Evolutionary conservation across 306 rosid species (phyloP), one percentile per base, ranked within the genome.

Genomic region (Cicer pinnatifidum): DNA sequence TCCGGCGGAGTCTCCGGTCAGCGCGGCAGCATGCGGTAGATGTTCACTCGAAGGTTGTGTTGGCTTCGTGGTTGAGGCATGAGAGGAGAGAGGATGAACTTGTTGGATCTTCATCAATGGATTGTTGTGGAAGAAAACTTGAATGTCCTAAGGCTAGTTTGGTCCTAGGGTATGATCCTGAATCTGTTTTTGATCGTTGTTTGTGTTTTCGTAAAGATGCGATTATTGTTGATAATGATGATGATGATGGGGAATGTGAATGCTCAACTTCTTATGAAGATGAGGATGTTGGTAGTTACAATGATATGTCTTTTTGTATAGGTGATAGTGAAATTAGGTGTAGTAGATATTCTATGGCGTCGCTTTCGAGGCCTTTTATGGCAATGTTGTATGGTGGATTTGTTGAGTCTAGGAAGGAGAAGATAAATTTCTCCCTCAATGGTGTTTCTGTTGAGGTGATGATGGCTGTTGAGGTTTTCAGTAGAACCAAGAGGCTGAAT

Each of bases 21-120:
- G 97, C 90, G 0, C 78, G 97, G 37, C 85, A 86, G 53, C 92
- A 92, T 17, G 93, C 97, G 0, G 85, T 83, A 38, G 89, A 90
- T 33, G 92, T 90, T 9, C 94, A 90, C 38, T 11, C 81, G 2
- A 92, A 92, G 83, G 76, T 90, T 6, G 96, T 92, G 56, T 77
- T 92, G 1, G 83, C 88, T 0, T 80, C 96, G 2, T 90, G 96
- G 97, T 52, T 92, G 58, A 61, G 97, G 77, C 83, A 75, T 52
- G 97, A 90, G 82, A 82, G 96, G 70, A 87, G 96, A 41, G 97
- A 92, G 67, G 96, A 92, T 16, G 94, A 92, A 79, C 84, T 92
- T n/a, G 66, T 80, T 8, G 96, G 94, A 5, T 64, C 65, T 0
- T 87, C 84, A 0, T 61, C 97, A 0, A 85, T 87, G 94, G 84